A percentile compares a stretch with the other conserved stretches of the same genome.
Conservation (phyloP, 345 rosid genomes). For the rapeseed (Brassica napus) region Da-Ae NC_063450.1:48150501-48151000, state of each 20-base stretch:
- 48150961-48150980: slow-evolving; percentile 14
- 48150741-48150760: background rate
- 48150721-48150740: background rate
- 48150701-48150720: slow-evolving; percentile 8
- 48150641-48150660: background rate
- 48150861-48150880: background rate
- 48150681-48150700: background rate
- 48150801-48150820: background rate
- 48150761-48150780: background rate
- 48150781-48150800: background rate
- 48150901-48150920: background rate
- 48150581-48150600: background rate
- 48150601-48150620: background rate
- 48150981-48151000: slow-evolving; percentile 2
- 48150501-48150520: background rate
- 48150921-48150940: no score
- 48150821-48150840: background rate
- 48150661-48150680: background rate
- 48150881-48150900: background rate
- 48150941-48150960: background rate
- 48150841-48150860: background rate
- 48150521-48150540: background rate
- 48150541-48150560: background rate
- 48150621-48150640: background rate
- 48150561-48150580: background rate